Conservation (phyloP, 148 eudicot species). For the Arctostaphylos glauca region DNA sequence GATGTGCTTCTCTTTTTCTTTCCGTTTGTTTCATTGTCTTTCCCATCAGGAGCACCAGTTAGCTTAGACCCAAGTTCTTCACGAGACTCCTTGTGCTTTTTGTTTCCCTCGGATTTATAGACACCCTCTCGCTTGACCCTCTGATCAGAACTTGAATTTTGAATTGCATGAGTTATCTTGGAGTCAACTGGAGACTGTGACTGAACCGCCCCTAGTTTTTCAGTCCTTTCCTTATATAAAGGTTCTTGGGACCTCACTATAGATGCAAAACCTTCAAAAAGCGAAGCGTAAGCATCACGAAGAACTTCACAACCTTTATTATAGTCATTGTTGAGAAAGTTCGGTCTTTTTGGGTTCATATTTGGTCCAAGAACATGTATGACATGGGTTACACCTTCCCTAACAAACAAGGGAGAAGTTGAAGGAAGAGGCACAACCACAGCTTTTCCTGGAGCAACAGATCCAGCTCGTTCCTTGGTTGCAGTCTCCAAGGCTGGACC, state of each 20-base stretch:
- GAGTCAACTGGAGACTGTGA: slow-evolving; percentile 27
- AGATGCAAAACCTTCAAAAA: slow-evolving; percentile 80
- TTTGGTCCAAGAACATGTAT: slow-evolving; percentile 99
- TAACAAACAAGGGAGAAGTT: slow-evolving; percentile 61
- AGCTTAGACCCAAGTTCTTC: slow-evolving; percentile 26
- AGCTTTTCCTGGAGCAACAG: slow-evolving; percentile 76
- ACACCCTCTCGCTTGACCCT: slow-evolving; percentile 49
- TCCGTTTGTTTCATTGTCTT: slow-evolving; percentile 25
- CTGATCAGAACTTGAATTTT: slow-evolving; percentile 30
- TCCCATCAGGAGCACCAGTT: slow-evolving; percentile 20
- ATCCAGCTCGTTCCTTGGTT: slow-evolving; percentile 65
- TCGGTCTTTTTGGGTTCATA: slow-evolving; percentile 88
- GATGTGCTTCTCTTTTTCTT: slow-evolving; percentile 26
- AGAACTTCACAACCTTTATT: slow-evolving; percentile 73
- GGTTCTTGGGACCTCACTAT: slow-evolving; percentile 36
- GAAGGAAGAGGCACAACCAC: slow-evolving; percentile 71
- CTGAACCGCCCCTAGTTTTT: slow-evolving; percentile 8
- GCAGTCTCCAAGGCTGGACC: slow-evolving; percentile 75
- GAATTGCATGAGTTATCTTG: slow-evolving; percentile 16
- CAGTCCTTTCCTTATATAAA: slow-evolving; percentile 11
- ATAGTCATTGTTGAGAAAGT: slow-evolving; percentile 67
- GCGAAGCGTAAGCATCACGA: slow-evolving; percentile 76
- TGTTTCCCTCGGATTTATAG: slow-evolving; percentile 36
- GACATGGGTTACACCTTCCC: slow-evolving; percentile 89
- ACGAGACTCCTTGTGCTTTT: slow-evolving; percentile 52